Percentiles rank a stretch among this genome's conserved stretches.
These are phyloP conservation scores for Podila verticillata DNA, from an alignment of 192 early-diverging fungal species.

Conservation along the genomic window DNA sequence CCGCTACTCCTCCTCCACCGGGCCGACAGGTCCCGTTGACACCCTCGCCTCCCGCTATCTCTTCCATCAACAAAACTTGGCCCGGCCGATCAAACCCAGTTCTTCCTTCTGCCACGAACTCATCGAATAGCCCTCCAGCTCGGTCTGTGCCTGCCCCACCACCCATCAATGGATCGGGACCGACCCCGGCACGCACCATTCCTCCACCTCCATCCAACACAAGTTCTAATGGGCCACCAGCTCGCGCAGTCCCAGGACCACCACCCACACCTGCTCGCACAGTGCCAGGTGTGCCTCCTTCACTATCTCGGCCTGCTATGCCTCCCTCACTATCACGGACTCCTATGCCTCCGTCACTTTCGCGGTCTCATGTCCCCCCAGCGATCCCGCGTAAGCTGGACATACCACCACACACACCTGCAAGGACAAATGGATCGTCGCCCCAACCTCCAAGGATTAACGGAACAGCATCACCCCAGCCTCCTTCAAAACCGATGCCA, in stretches of 20 bases:
- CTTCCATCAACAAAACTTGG: too few species aligned
- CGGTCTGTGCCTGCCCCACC: conserved; percentile 32
- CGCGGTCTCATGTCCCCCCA: too few species aligned
- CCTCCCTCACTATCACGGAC: neutral
- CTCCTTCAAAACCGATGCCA: conserved; percentile 29
- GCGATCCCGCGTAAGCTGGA: too few species aligned
- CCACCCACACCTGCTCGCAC: conserved; percentile 36
- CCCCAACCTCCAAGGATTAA: conserved; percentile 4
- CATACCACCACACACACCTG: too few species aligned
- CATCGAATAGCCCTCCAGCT: conserved; percentile 17
- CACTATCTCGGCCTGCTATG: conserved; percentile 4
- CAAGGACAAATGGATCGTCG: neutral
- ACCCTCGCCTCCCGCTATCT: too few species aligned
- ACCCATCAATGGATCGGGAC: conserved; percentile 22
- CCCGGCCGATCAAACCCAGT: too few species aligned
- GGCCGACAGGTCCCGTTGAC: too few species aligned
- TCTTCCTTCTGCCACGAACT: too few species aligned
- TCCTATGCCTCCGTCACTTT: too few species aligned
- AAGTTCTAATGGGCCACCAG: too few species aligned
- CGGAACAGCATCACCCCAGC: conserved; percentile 21
- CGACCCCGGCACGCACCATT: conserved; percentile 25
- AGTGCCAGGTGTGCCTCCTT: conserved; percentile 20
- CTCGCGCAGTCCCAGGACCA: too few species aligned
- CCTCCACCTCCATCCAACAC: conserved; percentile 10
- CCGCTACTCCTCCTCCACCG: too few species aligned